Evolutionary conservation across 768 basidiomycete genomes (phyloP).

Genomic region (Psilocybe azurescens): DNA sequence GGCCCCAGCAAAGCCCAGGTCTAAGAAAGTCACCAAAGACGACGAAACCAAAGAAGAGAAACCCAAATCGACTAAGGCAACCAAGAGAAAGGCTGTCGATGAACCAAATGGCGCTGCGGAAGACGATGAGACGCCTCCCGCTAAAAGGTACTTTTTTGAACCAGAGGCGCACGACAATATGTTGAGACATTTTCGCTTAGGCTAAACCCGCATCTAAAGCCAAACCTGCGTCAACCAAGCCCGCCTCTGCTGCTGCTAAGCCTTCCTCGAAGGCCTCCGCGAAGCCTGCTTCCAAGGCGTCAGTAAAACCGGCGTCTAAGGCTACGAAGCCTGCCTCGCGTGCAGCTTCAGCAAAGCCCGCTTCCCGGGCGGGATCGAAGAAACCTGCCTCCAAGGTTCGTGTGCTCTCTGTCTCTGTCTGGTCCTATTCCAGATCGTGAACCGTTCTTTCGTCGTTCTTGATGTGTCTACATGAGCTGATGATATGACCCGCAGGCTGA

Average conservation of each 20-base stretch:
- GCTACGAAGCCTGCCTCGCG: constrained; percentile 51
- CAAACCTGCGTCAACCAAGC: constrained; percentile 40
- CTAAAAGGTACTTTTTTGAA: constrained; percentile 60
- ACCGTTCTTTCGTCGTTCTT: constrained; percentile 1
- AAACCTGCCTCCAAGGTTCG: constrained; percentile 69
- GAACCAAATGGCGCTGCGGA: constrained; percentile 43
- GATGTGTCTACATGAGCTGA: constrained; percentile 18
- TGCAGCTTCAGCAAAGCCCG: constrained; percentile 52
- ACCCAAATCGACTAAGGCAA: constrained; percentile 48
- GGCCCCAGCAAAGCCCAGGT: constrained; percentile 64
- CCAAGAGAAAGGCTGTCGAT: constrained; percentile 50
- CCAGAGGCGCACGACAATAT: constrained; percentile 7
- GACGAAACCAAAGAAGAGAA: constrained; percentile 59
- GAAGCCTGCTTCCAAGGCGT: constrained; percentile 48
- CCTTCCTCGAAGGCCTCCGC: constrained; percentile 47
- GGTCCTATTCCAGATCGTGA: constrained; percentile 5
- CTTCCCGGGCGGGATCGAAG: constrained; percentile 63
- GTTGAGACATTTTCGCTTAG: constrained; percentile 31
- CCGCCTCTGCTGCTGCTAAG: constrained; percentile 44
- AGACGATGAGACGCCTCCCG: constrained; percentile 48
- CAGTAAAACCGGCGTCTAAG: constrained; percentile 49
- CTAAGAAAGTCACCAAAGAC: constrained; percentile 55
- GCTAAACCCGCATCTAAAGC: constrained; percentile 49
- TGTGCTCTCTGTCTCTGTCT: constrained; percentile 11
- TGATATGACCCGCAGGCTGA: constrained; percentile 37